Percentiles rank a stretch among this genome's conserved stretches.
Evolutionary conservation across 192 early-diverging fungal genomes (phyloP).

Genomic region (Linnemannia schmuckeri): DNA sequence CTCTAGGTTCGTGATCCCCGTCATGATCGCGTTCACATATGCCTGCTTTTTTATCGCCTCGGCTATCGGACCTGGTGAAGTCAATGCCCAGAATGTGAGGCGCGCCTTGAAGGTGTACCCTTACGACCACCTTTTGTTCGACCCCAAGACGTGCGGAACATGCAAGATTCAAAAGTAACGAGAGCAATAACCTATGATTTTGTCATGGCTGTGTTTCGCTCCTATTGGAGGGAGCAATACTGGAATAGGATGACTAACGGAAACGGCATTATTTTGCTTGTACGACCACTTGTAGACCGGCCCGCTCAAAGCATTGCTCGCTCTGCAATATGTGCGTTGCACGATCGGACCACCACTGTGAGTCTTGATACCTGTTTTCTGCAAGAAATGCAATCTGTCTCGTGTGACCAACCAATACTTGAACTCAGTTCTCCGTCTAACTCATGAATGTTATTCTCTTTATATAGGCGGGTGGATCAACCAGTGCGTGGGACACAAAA

Average conservation of each 20-base stretch:
- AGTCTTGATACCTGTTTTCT: slow-evolving; percentile 13
- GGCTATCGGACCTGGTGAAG: slow-evolving; percentile 59
- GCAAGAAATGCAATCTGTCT: background rate
- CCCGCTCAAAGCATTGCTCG: slow-evolving; percentile 70
- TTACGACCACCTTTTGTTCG: slow-evolving; percentile 62
- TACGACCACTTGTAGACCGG: slow-evolving; percentile 54
- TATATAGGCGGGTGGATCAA: slow-evolving; percentile 63
- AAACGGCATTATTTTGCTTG: background rate
- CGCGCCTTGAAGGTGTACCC: slow-evolving; percentile 56
- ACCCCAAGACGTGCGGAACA: slow-evolving; percentile 65
- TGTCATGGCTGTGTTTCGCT: background rate
- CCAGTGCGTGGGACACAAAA: slow-evolving; percentile 66
- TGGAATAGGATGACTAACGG: background rate
- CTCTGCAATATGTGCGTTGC: slow-evolving; percentile 66
- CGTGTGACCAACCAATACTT: background rate
- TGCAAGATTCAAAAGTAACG: slow-evolving; percentile 66
- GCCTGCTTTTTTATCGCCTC: slow-evolving; percentile 61
- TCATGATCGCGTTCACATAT: slow-evolving; percentile 61
- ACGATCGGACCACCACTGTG: slow-evolving; percentile 66
- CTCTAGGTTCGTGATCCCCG: slow-evolving; percentile 57
- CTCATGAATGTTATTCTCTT: background rate
- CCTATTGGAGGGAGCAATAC: background rate
- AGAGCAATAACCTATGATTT: background rate
- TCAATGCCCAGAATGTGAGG: slow-evolving; percentile 59
- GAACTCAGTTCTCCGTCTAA: background rate